These are phyloP conservation scores for Cercophora sp. DNA, from an alignment of 495 filamentous ascomycete species.

Conservation along the genomic window DNA sequence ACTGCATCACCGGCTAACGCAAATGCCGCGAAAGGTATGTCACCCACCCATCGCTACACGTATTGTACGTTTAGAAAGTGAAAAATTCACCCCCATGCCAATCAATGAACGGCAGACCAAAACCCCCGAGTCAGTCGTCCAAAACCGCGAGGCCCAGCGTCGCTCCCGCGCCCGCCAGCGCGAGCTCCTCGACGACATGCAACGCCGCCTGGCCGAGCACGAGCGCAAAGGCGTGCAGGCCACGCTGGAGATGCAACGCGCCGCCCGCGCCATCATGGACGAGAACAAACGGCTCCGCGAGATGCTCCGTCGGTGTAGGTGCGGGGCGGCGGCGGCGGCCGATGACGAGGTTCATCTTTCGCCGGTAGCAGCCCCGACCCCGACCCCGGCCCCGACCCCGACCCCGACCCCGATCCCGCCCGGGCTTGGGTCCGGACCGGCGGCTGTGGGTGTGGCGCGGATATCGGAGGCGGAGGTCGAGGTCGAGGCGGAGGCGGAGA, in stretches of 20 bases:
- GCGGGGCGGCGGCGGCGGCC: slow-evolving; percentile 15
- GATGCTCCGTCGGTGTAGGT: slow-evolving; percentile 30
- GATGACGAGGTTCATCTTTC: slow-evolving; percentile 10
- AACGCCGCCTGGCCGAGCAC: slow-evolving; percentile 46
- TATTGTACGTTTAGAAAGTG: no score
- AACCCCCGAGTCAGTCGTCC: background rate
- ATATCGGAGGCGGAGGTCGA: background rate
- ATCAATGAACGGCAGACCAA: background rate
- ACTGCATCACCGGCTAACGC: no score
- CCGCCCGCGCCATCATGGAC: slow-evolving; percentile 45
- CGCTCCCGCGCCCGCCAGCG: slow-evolving; percentile 62
- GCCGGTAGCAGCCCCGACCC: no score
- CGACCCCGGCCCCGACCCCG: no score
- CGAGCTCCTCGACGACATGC: slow-evolving; percentile 58
- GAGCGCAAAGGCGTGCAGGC: slow-evolving; percentile 49
- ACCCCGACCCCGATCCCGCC: no score
- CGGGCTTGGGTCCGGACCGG: background rate
- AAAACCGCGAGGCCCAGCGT: slow-evolving; percentile 59
- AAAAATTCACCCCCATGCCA: no score
- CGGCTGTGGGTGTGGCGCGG: background rate
- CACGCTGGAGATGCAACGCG: slow-evolving; percentile 51
- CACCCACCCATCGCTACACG: no score
- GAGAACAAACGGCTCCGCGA: slow-evolving; percentile 49
- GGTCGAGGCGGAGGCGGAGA: background rate
- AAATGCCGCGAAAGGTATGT: no score